phyloP scores from a whole-genome alignment of 2,329 filamentous ascomycete species.

The Penicillium sp. region DNA sequence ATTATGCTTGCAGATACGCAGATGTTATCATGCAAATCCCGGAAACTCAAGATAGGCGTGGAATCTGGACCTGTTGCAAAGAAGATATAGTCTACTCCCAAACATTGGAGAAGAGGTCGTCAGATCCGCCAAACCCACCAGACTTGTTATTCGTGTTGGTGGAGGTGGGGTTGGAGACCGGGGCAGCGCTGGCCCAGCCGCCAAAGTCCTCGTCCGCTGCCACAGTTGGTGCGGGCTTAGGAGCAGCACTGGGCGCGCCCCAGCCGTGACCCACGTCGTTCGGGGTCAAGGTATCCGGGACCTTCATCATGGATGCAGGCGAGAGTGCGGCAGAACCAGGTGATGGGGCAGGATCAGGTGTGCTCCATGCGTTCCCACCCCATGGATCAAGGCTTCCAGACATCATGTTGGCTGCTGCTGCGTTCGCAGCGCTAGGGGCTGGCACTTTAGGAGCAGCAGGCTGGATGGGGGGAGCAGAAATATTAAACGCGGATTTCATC shows the following conservation, averaged over 20 bases:
- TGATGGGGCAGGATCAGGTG: slow-evolving; percentile 58
- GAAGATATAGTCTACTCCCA: slow-evolving; percentile 64
- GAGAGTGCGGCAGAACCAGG: slow-evolving; percentile 36
- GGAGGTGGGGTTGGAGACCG: slow-evolving; percentile 46
- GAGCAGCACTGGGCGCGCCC: slow-evolving; percentile 44
- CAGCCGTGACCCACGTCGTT: slow-evolving; percentile 69
- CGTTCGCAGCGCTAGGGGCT: slow-evolving; percentile 44
- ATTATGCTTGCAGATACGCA: slow-evolving; percentile 6
- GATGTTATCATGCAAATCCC: slow-evolving; percentile 16
- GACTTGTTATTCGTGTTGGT: slow-evolving; percentile 51
- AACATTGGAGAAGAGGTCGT: slow-evolving; percentile 94
- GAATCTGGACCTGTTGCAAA: slow-evolving; percentile 23
- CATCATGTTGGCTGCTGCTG: slow-evolving; percentile 44
- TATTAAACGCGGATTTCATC: slow-evolving; percentile 75
- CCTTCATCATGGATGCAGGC: slow-evolving; percentile 41
- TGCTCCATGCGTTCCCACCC: slow-evolving; percentile 83
- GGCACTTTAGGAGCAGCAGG: slow-evolving; percentile 45
- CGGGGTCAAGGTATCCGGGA: slow-evolving; percentile 50
- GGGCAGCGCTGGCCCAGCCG: slow-evolving; percentile 80
- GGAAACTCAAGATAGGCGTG: background rate
- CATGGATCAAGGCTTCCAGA: slow-evolving; percentile 67
- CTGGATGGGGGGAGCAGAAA: slow-evolving; percentile 56
- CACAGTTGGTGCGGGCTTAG: slow-evolving; percentile 60
- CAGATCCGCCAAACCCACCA: slow-evolving; percentile 62
- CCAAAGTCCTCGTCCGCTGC: slow-evolving; percentile 93